These are phyloP conservation scores for Mycena vulgaris DNA, from an alignment of 768 basidiomycete species.

Conservation along the genomic window DNA sequence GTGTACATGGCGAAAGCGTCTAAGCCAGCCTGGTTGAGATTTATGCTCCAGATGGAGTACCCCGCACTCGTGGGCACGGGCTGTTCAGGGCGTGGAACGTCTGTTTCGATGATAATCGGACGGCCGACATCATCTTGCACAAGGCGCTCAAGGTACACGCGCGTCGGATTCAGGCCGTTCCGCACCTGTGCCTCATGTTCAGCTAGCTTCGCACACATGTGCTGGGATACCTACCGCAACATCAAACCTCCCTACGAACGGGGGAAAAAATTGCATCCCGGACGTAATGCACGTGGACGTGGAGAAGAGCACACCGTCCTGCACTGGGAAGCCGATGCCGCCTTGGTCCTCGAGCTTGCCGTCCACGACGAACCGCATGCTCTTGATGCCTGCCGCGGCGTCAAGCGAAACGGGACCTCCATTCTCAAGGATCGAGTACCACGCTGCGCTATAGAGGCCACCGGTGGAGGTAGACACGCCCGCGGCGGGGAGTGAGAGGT, in stretches of 20 bases:
- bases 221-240: conserved; percentile 13
- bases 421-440: conserved; percentile 1
- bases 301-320: conserved; percentile 15
- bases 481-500: background rate
- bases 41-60: conserved; percentile 30
- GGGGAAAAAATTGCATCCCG: background rate
- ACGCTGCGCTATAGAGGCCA: background rate
- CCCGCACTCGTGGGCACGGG: conserved; percentile 5
- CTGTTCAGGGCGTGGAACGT: conserved; percentile 16
- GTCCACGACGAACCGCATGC: conserved; percentile 12
- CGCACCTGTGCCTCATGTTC: conserved; percentile 19
- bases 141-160: conserved; percentile 18
- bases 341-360: conserved; percentile 14
- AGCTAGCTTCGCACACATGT: conserved; percentile 6
- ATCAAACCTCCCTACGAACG: background rate
- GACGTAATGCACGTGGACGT: conserved; percentile 3
- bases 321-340: conserved; percentile 12
- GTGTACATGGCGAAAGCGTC: conserved; percentile 17
- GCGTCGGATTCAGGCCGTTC: conserved; percentile 17
- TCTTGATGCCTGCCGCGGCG: conserved; percentile 8
- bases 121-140: background rate
- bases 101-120: conserved; percentile 21
- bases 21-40: conserved; percentile 6
- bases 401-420: background rate
- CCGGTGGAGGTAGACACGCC: background rate